phyloP scores from a whole-genome alignment of 805 yeast genomes.

The Suhomyces emberorum region DNA sequence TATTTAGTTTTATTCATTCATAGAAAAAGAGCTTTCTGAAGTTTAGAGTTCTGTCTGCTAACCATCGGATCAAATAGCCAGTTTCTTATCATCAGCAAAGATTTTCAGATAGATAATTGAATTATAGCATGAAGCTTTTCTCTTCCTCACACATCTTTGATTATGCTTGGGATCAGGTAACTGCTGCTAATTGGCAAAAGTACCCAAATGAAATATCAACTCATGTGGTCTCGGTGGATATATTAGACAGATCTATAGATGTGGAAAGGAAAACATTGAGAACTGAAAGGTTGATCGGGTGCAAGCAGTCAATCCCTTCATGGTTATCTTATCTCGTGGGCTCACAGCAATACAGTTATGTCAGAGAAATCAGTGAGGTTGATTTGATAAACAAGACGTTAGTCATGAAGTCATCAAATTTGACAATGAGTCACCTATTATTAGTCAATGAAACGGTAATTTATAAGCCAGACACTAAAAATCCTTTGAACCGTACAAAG shows the following conservation, averaged over 20 bases:
- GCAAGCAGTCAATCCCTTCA: slow-evolving; percentile 78
- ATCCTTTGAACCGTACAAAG: slow-evolving; percentile 50
- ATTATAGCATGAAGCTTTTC: slow-evolving; percentile 91
- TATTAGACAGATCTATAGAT: slow-evolving; percentile 67
- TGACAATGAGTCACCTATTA: slow-evolving; percentile 74
- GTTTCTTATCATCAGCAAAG: too few relatives aligned
- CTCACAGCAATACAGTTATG: slow-evolving; percentile 68
- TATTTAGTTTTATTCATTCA: too few relatives aligned
- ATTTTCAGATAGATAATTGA: too few relatives aligned
- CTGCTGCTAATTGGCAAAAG: slow-evolving; percentile 95
- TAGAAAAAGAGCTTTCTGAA: too few relatives aligned
- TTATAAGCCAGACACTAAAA: slow-evolving; percentile 63
- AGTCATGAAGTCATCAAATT: slow-evolving; percentile 78
- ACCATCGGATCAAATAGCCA: too few relatives aligned
- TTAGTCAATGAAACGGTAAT: slow-evolving; percentile 85
- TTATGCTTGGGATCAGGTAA: slow-evolving; percentile 91
- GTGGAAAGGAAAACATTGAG: slow-evolving; percentile 45
- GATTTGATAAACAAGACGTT: slow-evolving; percentile 63
- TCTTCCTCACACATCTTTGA: slow-evolving; percentile 64
- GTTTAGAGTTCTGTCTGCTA: too few relatives aligned
- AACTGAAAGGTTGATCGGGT: slow-evolving; percentile 85
- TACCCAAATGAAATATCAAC: slow-evolving; percentile 93
- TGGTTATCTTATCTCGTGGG: slow-evolving; percentile 80
- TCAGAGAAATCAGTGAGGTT: slow-evolving; percentile 85
- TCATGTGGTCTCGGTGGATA: slow-evolving; percentile 93